phyloP scores from a whole-genome alignment of 768 basidiomycete genomes.

The Sutorius australiensis region DNA sequence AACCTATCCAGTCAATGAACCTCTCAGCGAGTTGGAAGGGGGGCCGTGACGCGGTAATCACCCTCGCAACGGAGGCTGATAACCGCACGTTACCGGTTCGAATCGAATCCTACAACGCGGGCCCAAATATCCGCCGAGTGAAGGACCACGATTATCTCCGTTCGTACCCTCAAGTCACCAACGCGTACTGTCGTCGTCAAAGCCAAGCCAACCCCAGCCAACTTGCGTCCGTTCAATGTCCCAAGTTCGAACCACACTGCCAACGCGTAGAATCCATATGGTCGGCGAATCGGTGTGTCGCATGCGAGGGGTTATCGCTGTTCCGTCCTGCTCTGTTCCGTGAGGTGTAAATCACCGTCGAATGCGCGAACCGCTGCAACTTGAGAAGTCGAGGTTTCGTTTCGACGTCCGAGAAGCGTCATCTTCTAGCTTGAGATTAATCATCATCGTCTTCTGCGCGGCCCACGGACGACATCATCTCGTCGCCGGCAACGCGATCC shows the following conservation, averaged over 20 bases:
- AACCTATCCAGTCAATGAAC: not conserved
- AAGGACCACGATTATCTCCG: constrained; percentile 9
- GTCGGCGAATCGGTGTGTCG: no score
- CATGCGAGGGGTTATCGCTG: not conserved
- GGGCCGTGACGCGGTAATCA: not conserved
- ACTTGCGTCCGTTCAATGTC: not conserved
- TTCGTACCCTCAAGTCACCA: not conserved
- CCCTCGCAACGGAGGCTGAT: not conserved
- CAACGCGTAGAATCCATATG: no score
- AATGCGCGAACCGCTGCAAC: no score
- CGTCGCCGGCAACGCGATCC: not conserved
- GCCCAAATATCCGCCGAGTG: constrained; percentile 2
- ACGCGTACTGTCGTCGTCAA: no score
- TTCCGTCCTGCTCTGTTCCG: not conserved
- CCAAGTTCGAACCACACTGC: not conserved
- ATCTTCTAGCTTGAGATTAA: not conserved
- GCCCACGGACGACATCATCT: not conserved
- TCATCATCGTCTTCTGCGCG: no score
- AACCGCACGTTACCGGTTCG: not conserved
- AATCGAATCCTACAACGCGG: not conserved
- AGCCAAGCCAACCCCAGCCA: no score
- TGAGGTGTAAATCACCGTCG: not conserved
- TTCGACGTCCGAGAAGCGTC: not conserved
- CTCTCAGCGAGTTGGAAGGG: no score
- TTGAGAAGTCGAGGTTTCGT: not conserved